These are phyloP conservation scores for Hibiscus tridactylites DNA, from an alignment of 345 rosid genomes.

Conservation along the genomic window DNA sequence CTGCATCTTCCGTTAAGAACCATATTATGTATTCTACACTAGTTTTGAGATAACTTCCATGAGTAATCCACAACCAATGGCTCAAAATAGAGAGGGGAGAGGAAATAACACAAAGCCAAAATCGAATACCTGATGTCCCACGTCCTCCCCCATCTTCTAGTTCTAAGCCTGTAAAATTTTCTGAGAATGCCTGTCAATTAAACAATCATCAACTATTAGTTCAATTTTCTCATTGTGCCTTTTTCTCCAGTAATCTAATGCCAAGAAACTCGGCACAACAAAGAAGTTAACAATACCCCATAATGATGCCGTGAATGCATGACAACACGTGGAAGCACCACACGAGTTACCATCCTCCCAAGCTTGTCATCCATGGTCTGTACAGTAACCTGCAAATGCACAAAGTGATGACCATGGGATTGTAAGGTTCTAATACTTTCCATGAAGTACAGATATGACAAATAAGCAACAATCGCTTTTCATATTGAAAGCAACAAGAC, in stretches of 20 bases:
- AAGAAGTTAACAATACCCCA: constrained; percentile 46
- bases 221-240: background rate
- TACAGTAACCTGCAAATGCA: constrained; percentile 62
- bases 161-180: constrained; percentile 91
- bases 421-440: background rate
- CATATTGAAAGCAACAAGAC: background rate
- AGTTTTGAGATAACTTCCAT: background rate
- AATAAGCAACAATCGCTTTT: background rate
- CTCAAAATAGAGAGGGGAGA: background rate
- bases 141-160: constrained; percentile 99
- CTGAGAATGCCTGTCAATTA: constrained; percentile 69
- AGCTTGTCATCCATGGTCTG: constrained; percentile 87
- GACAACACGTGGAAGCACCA: constrained; percentile 92
- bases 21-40: background rate
- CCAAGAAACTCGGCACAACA: background rate
- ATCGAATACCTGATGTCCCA: constrained; percentile 74
- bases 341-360: constrained; percentile 85
- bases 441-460: background rate
- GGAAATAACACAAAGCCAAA: background rate
- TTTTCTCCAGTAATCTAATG: background rate
- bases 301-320: constrained; percentile 94
- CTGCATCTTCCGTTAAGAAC: background rate
- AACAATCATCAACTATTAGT: background rate
- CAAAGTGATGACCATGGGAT: background rate
- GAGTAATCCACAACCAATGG: background rate